Conservation (phyloP, 176 grass and related monocot species). For the Carex parvula region DNA sequence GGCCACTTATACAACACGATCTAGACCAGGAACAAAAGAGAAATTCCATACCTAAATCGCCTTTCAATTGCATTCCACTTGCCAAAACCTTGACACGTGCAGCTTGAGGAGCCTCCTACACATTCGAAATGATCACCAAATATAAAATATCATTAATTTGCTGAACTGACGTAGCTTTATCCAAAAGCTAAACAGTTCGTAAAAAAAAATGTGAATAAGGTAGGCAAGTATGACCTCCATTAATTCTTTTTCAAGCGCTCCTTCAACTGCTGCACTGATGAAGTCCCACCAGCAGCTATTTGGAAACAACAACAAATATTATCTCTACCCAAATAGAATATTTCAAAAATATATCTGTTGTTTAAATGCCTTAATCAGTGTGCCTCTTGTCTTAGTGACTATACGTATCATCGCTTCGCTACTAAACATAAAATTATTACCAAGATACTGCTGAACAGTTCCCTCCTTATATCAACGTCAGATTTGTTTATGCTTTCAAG, state of each 20-base stretch:
- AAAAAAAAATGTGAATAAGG: not conserved
- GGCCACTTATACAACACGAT: not conserved
- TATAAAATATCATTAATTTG: not conserved
- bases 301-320: slow-evolving; percentile 26
- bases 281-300: slow-evolving; percentile 90
- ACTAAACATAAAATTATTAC: slow-evolving; percentile 36
- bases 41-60: slow-evolving; percentile 74
- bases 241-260: slow-evolving; percentile 98
- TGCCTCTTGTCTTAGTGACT: not conserved
- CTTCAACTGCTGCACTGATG: slow-evolving; percentile 94
- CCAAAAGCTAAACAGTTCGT: not conserved
- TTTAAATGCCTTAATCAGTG: not conserved
- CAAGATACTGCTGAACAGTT: slow-evolving; percentile 94
- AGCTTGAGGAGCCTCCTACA: slow-evolving; percentile 78
- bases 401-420: not conserved
- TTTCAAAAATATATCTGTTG: not conserved
- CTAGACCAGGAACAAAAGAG: not conserved
- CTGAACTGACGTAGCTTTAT: not conserved
- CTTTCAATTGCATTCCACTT: slow-evolving; percentile 91
- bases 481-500: slow-evolving; percentile 97
- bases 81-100: slow-evolving; percentile 99
- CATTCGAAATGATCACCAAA: slow-evolving; percentile 13
- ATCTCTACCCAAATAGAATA: slow-evolving; percentile 2
- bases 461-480: slow-evolving; percentile 90
- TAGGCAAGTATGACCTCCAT: slow-evolving; percentile 55